phyloP scores from a whole-genome alignment of 1,284 basidiomycete species.

The Tylopilus sp. region DNA sequence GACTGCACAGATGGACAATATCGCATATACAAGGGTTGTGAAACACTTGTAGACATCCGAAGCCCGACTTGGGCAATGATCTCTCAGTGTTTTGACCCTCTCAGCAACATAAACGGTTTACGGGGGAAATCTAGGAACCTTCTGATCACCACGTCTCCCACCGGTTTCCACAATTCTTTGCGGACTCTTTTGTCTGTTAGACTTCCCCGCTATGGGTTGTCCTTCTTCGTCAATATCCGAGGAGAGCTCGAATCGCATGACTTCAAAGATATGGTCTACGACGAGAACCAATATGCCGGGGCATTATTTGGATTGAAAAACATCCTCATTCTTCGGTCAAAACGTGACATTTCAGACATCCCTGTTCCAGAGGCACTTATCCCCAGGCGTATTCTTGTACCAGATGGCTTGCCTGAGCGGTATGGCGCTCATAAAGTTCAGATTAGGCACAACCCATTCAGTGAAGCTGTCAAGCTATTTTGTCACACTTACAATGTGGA shows the following conservation, averaged over 20 bases:
- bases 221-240: constrained; percentile 38
- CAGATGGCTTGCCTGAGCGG: not conserved
- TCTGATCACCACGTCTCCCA: constrained; percentile 17
- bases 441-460: no score
- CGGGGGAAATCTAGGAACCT: no score
- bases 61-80: constrained; percentile 45
- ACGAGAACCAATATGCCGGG: constrained; percentile 28
- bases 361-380: no score
- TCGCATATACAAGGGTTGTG: constrained; percentile 21
- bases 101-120: constrained; percentile 37
- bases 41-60: constrained; percentile 37
- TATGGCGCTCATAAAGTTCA: not conserved
- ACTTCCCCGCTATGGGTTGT: constrained; percentile 47
- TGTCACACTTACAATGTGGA: constrained; percentile 51
- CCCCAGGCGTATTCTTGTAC: constrained; percentile 6
- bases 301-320: constrained; percentile 41
- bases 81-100: constrained; percentile 28
- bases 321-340: constrained; percentile 48
- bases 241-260: constrained; percentile 20
- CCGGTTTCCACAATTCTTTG: no score
- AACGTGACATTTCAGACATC: no score
- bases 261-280: constrained; percentile 27
- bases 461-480: not conserved
- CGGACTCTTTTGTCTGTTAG: constrained; percentile 40
- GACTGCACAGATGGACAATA: not conserved